A percentile compares a stretch with the other conserved stretches of the same genome.
Conservation (phyloP, 1,284 basidiomycete species). For the Ceratobasidium sp. region DNA sequence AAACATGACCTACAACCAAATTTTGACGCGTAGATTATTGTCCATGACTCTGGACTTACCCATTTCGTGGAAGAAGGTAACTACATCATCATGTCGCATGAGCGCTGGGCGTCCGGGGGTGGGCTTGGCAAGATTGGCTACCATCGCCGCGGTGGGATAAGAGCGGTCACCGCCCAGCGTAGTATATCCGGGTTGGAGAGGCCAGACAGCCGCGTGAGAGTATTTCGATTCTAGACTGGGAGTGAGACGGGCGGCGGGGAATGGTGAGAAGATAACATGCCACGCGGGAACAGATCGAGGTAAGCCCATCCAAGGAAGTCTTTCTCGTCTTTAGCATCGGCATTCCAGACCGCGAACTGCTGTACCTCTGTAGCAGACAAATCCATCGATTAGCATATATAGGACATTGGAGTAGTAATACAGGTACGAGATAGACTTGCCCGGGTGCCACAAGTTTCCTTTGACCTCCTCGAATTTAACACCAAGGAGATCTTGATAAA, state of each 20-base stretch:
- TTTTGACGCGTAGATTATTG: neutral
- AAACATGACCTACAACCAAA: conserved; percentile 81
- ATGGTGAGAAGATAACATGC: conserved; percentile 51
- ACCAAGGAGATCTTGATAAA: conserved; percentile 79
- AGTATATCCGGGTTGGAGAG: conserved; percentile 66
- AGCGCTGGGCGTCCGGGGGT: conserved; percentile 79
- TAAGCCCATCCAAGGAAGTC: conserved; percentile 82
- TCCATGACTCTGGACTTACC: conserved; percentile 24
- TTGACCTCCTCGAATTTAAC: conserved; percentile 73
- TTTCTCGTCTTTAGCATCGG: conserved; percentile 67
- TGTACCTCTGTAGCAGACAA: conserved; percentile 65
- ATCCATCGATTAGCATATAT: neutral
- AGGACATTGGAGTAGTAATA: neutral
- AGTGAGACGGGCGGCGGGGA: neutral
- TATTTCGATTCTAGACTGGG: conserved; percentile 69
- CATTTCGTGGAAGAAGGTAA: conserved; percentile 51
- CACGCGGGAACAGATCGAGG: conserved; percentile 84
- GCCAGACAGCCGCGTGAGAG: conserved; percentile 86
- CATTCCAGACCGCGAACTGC: conserved; percentile 81
- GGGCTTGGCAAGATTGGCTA: conserved; percentile 84
- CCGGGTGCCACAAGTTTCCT: conserved; percentile 72
- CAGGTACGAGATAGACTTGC: conserved; percentile 50
- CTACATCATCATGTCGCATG: conserved; percentile 75
- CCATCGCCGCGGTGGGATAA: conserved; percentile 82
- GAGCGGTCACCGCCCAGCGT: conserved; percentile 62